Evolutionary conservation across 192 early-diverging fungal genomes (phyloP), one percentile per base, ranked within the genome.

Genomic region (Endogone sp.): DNA sequence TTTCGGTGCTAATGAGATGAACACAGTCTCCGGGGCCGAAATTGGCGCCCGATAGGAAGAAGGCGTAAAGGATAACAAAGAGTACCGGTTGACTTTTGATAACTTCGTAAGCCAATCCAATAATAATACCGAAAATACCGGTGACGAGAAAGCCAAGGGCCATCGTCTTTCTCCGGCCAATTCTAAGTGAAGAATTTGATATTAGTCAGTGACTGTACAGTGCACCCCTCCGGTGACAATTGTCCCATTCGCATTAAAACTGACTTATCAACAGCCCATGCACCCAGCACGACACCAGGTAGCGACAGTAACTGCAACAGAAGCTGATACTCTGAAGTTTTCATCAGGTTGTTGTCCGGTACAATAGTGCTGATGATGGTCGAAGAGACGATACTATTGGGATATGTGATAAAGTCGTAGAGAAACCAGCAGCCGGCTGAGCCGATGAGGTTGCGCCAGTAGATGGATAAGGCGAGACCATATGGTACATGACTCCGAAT

Each of bases 161-260:
- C 85, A 88, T 84, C 29, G 83, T 85, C 49, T 74, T 77, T 61
- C 79, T 79, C 27, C 86, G 85, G 26, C 86, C 86, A 49, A 88
- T 79, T 58, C 44, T n/a, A n/a, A n/a, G n/a, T n/a, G n/a, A n/a
- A n/a, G n/a, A n/a, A n/a, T n/a, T n/a, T n/a, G n/a, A n/a, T n/a
- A n/a, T n/a, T n/a, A n/a, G n/a, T n/a, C n/a, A n/a, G n/a, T n/a
- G n/a, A n/a, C n/a, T n/a, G n/a, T n/a, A n/a, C n/a, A n/a, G n/a
- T n/a, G n/a, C n/a, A n/a, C n/a, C n/a, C n/a, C n/a, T n/a, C n/a
- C n/a, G n/a, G n/a, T n/a, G n/a, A n/a, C n/a, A n/a, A n/a, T n/a
- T n/a, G n/a, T n/a, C n/a, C n/a, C n/a, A n/a, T n/a, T n/a, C n/a
- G n/a, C n/a, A n/a, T n/a, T n/a, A n/a, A n/a, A n/a, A n/a, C n/a